Evolutionary conservation across 768 basidiomycete genomes (phyloP).

Genomic region (Thelephora aurantiotincta): DNA sequence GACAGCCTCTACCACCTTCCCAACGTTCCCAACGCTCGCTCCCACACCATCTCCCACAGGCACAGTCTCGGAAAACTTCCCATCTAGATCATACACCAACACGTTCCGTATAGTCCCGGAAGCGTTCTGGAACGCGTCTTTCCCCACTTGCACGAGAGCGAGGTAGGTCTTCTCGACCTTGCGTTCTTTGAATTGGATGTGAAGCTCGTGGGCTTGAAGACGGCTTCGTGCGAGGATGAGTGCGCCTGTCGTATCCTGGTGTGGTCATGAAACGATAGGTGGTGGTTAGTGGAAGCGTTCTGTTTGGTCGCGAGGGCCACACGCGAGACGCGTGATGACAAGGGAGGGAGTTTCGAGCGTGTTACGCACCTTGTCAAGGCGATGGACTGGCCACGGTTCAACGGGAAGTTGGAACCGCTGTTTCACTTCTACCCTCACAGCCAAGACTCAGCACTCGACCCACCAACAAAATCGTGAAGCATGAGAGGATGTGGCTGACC

Average conservation of each 20-base stretch:
- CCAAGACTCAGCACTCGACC: background rate
- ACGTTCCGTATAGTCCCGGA: constrained; percentile 26
- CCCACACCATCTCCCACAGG: constrained; percentile 7
- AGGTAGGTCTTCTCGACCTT: constrained; percentile 45
- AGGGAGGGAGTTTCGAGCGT: background rate
- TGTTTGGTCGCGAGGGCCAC: no score
- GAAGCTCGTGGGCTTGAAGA: constrained; percentile 30
- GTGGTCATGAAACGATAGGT: background rate
- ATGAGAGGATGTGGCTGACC: background rate
- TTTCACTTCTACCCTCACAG: constrained; percentile 8
- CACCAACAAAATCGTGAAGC: background rate
- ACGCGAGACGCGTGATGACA: no score
- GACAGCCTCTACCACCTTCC: constrained; percentile 10
- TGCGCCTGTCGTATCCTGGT: constrained; percentile 47
- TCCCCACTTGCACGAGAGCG: constrained; percentile 44
- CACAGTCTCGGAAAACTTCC: constrained; percentile 17
- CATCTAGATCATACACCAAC: constrained; percentile 34
- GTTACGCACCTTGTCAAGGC: constrained; percentile 44
- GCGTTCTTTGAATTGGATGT: constrained; percentile 36
- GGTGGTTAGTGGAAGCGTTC: no score
- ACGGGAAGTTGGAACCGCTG: constrained; percentile 18
- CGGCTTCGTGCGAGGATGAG: constrained; percentile 38
- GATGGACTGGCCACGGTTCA: constrained; percentile 40
- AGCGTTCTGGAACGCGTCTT: constrained; percentile 24
- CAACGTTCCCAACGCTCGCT: constrained; percentile 13